These are phyloP conservation scores for Beauveria sp. DNA, from an alignment of 2,329 filamentous ascomycete genomes.

Conservation along the genomic window DNA sequence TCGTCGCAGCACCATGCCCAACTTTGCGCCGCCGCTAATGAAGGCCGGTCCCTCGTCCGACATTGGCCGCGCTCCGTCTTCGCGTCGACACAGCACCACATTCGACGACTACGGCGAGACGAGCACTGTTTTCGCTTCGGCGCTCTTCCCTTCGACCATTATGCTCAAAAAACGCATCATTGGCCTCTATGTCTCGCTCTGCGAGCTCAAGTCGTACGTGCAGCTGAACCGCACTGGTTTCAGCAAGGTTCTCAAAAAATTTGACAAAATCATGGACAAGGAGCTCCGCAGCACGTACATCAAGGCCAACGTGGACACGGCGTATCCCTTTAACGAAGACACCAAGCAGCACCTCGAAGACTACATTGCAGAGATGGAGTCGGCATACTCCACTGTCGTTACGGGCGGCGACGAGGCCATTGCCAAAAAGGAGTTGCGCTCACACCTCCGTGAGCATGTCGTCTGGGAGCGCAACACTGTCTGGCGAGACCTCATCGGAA, in stretches of 20 bases:
- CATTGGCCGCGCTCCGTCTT: constrained; percentile 36
- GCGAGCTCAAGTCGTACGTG: constrained; percentile 90
- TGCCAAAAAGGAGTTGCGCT: constrained; percentile 76
- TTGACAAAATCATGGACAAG: constrained; percentile 89
- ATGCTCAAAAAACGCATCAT: constrained; percentile 90
- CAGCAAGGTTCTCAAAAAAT: constrained; percentile 94
- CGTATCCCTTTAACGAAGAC: constrained; percentile 71
- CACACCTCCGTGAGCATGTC: constrained; percentile 91
- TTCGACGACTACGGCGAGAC: constrained; percentile 77
- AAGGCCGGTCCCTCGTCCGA: constrained; percentile 59
- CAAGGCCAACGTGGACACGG: constrained; percentile 61
- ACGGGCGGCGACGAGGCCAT: constrained; percentile 70
- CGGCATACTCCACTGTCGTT: constrained; percentile 72
- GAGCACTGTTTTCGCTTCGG: constrained; percentile 50
- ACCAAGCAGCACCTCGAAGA: constrained; percentile 66
- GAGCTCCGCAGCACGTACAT: constrained; percentile 74
- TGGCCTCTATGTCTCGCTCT: constrained; percentile 81
- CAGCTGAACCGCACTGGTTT: constrained; percentile 97
- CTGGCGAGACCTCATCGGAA: constrained; percentile 97
- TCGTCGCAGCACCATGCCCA: constrained; percentile 28
- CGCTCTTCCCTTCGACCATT: constrained; percentile 59
- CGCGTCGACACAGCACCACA: constrained; percentile 55
- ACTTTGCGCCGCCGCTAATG: constrained; percentile 32
- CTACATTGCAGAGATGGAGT: constrained; percentile 67
- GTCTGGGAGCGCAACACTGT: constrained; percentile 99